phyloP scores from a whole-genome alignment of 1,284 basidiomycete species.

The Quambalaria eucalypti region DNA sequence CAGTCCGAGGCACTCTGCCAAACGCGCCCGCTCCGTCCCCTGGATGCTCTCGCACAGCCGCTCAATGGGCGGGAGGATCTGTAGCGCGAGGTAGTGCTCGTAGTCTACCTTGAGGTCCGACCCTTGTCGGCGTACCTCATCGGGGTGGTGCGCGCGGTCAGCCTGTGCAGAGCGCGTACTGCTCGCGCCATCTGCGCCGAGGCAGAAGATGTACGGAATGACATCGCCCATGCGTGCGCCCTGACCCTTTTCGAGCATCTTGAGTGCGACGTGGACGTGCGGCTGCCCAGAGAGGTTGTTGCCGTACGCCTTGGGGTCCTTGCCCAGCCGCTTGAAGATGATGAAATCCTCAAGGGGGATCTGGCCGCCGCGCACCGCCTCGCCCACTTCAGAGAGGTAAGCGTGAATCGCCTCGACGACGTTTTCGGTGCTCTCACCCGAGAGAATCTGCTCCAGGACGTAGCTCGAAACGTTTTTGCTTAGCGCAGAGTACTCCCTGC shows the following conservation, averaged over 20 bases:
- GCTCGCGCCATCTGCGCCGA: constrained; percentile 62
- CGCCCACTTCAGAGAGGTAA: constrained; percentile 66
- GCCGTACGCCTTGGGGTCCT: constrained; percentile 58
- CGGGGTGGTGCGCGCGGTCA: constrained; percentile 83
- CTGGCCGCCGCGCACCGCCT: constrained; percentile 66
- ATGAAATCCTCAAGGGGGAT: constrained; percentile 84
- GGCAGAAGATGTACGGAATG: constrained; percentile 89
- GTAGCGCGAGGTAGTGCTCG: constrained; percentile 82
- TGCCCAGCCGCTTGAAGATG: constrained; percentile 54
- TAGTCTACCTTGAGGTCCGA: constrained; percentile 50
- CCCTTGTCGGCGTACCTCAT: constrained; percentile 64
- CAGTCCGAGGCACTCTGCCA: constrained; percentile 90
- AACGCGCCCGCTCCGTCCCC: constrained; percentile 78
- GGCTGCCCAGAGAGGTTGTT: constrained; percentile 65
- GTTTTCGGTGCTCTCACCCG: constrained; percentile 78
- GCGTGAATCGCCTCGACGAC: constrained; percentile 90
- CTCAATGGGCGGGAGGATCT: constrained; percentile 88
- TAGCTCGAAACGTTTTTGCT: constrained; percentile 73
- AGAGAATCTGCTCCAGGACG: constrained; percentile 72
- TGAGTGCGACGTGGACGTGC: constrained; percentile 89
- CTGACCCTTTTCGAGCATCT: constrained; percentile 76
- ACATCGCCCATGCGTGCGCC: constrained; percentile 80
- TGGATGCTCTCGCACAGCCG: constrained; percentile 92
- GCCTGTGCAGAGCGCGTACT: constrained; percentile 70
- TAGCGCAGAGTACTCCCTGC: constrained; percentile 83